Evolutionary conservation across 345 rosid genomes (phyloP), one percentile per base, ranked within the genome.

Genomic region (Corymbia maculata): DNA sequence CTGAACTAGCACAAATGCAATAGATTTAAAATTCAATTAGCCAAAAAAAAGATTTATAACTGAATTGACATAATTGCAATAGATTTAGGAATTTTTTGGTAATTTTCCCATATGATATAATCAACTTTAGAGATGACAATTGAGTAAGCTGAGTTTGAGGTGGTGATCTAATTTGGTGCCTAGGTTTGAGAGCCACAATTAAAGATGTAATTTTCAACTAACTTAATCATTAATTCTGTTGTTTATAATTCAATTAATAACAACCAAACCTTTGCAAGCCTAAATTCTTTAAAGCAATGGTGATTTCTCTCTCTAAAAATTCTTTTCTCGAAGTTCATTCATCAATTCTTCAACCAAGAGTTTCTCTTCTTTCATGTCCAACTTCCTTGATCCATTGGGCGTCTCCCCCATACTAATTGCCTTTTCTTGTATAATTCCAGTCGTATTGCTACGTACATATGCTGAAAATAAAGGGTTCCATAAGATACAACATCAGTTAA

Each of bases 401-500:
- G 93, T 61, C 52, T 91, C 90, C 1, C 88, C 88, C 85, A 90
- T 42, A 4, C 15, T 13, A 21, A 87, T 89, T 15, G 90, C 70
- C 12, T 28, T 87, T 85, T 92, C 93, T 4, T 16, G n/a, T 6
- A 92, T 88, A 14, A 87, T 6, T 10, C 92, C 92, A 36, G 66
- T 52, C 47, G 45, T 88, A 32, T 90, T 89, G 14, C 92, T 92
- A 57, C 89, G 87, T 9, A 90, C 91, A 53, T 90, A 92, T 17
- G 92, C 93, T 92, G 86, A 52, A 88, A 87, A 82, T 9, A 47
- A 45, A 44, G 47, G n/a, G 8, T 17, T 10, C n/a, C 28, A 13
- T 15, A 47, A 82, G 66, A 24, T 57, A 26, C 66, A 24, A 0
- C 66, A 13, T 57, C 13, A 12, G 13, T 2, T 6, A 6, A 22